Percentiles rank a stretch among this genome's conserved stretches.
Conservation (phyloP, 108 stramenopile species). For the Skeletonema grethae region DNA sequence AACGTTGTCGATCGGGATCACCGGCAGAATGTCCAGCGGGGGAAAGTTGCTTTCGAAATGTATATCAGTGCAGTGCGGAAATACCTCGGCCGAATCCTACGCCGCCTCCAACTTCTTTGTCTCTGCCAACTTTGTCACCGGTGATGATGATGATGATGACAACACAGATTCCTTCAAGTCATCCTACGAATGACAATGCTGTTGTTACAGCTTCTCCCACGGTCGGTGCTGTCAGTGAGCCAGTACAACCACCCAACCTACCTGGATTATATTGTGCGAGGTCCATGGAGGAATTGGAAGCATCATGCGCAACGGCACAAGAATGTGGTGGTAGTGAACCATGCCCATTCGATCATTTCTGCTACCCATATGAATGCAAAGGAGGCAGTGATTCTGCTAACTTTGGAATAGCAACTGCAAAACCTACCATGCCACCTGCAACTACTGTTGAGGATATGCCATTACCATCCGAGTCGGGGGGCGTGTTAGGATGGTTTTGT, state of each 20-base stretch:
- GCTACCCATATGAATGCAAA: too few species aligned
- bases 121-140: background rate
- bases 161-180: background rate
- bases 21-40: background rate
- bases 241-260: background rate
- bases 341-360: too few species aligned
- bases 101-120: background rate
- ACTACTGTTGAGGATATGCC: too few species aligned
- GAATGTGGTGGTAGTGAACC: too few species aligned
- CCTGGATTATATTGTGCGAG: background rate
- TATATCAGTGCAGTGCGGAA: background rate
- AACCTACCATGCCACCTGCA: too few species aligned
- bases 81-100: background rate
- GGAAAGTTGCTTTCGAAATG: background rate
- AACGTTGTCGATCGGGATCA: slow-evolving; percentile 1
- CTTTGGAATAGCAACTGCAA: too few species aligned
- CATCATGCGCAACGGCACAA: too few species aligned
- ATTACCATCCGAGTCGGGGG: too few species aligned
- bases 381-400: too few species aligned
- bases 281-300: too few species aligned
- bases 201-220: background rate
- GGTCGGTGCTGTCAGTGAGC: background rate
- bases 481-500: too few species aligned
- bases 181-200: background rate
- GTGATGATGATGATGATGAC: background rate